A percentile compares a stretch with the other conserved stretches of the same genome.
These are phyloP conservation scores for Casuarina cunninghamiana DNA, from an alignment of 306 rosid genomes.

Conservation along the genomic window DNA sequence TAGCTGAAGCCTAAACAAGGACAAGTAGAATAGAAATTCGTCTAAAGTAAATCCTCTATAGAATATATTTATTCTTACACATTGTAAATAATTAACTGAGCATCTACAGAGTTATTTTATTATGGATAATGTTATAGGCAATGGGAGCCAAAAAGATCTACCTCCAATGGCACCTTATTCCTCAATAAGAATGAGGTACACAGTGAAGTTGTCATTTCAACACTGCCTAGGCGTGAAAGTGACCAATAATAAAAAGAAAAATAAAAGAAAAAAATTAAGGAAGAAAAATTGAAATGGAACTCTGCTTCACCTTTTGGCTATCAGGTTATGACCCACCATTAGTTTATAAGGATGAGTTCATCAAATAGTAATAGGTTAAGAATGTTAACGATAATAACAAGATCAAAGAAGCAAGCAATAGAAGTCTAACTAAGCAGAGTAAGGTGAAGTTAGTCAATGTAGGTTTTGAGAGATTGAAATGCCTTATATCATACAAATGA, in stretches of 20 bases:
- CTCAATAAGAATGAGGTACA: not conserved
- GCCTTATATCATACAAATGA: not conserved
- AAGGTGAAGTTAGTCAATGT: not conserved
- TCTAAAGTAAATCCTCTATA: not conserved
- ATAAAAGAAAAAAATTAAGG: not conserved
- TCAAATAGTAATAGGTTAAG: not conserved
- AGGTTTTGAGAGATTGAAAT: not conserved
- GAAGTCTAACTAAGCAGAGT: not conserved
- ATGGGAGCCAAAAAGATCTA: not conserved
- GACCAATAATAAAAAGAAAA: not conserved
- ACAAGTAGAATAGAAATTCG: not conserved
- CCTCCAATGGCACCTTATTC: not conserved
- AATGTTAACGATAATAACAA: not conserved
- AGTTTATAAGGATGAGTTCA: not conserved
- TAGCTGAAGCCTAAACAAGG: not conserved
- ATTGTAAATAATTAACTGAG: not conserved
- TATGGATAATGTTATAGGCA: not conserved
- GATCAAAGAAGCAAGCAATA: not conserved
- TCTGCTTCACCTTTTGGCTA: not conserved
- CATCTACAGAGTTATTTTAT: not conserved
- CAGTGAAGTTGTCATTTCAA: not conserved
- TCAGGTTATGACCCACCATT: not conserved
- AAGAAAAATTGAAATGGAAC: not conserved
- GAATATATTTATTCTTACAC: not conserved
- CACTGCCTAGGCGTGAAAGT: not conserved